phyloP scores from a whole-genome alignment of 1,284 basidiomycete genomes.

The Porogramme epimiltina region DNA sequence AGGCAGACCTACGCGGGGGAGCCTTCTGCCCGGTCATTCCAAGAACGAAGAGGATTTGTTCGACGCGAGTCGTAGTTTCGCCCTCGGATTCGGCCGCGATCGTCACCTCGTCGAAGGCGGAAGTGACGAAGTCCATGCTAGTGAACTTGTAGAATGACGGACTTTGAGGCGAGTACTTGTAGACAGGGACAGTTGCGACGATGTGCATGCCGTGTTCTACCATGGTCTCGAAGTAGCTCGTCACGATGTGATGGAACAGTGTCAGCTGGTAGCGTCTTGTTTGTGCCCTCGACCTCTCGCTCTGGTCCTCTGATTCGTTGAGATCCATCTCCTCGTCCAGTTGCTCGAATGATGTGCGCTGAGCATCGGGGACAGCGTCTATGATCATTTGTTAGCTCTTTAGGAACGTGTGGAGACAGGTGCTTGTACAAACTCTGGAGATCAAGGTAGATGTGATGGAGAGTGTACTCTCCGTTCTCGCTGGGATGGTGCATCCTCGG shows the following conservation, averaged over 20 bases:
- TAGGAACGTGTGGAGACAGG: neutral
- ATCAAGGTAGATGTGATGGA: constrained; percentile 28
- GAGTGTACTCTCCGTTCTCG: constrained; percentile 6
- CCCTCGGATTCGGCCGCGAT: neutral
- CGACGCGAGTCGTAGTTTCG: neutral
- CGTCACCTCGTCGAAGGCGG: neutral
- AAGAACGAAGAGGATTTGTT: constrained; percentile 27
- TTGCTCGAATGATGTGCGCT: constrained; percentile 23
- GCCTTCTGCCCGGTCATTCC: constrained; percentile 24
- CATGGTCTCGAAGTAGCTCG: constrained; percentile 24
- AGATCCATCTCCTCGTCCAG: constrained; percentile 19
- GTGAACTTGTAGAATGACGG: constrained; percentile 22
- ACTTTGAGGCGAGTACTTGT: constrained; percentile 1
- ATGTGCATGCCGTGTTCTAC: constrained; percentile 22
- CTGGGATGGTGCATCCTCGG: constrained; percentile 5
- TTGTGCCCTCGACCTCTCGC: neutral
- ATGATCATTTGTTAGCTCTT: neutral
- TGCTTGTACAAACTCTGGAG: constrained; percentile 24
- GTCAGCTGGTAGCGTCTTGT: constrained; percentile 1
- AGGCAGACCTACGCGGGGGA: neutral
- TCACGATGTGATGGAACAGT: neutral
- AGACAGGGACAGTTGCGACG: constrained; percentile 27
- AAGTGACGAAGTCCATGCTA: constrained; percentile 24
- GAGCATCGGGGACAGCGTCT: constrained; percentile 23
- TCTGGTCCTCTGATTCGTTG: neutral